Conservation (phyloP, 768 basidiomycete genomes). For the Brasilioporus rufonigricans region DNA sequence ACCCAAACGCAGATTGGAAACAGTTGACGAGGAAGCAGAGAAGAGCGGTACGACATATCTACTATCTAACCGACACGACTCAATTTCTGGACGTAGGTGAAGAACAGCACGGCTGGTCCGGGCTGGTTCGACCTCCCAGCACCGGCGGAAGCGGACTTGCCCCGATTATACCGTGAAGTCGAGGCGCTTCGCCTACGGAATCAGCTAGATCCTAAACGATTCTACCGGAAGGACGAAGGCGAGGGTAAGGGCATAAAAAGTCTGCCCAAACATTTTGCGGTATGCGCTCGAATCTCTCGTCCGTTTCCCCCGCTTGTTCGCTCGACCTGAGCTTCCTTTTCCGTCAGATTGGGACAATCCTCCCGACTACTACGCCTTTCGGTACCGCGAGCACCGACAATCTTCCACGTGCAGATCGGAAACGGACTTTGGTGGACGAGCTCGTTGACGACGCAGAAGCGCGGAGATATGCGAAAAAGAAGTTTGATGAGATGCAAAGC, state of each 20-base stretch:
- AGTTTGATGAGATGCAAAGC: slow-evolving; percentile 76
- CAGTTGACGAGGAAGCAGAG: slow-evolving; percentile 68
- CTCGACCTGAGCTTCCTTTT: slow-evolving; percentile 7
- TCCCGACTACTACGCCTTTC: slow-evolving; percentile 70
- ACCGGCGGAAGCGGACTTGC: slow-evolving; percentile 75
- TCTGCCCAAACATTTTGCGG: slow-evolving; percentile 88
- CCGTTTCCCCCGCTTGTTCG: too few species aligned
- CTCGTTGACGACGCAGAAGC: slow-evolving; percentile 86
- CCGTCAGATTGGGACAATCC: slow-evolving; percentile 72
- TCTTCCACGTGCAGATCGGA: slow-evolving; percentile 64
- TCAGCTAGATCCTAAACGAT: slow-evolving; percentile 89
- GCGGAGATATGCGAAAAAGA: slow-evolving; percentile 85
- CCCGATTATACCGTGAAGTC: slow-evolving; percentile 78
- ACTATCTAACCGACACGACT: not conserved
- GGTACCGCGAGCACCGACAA: slow-evolving; percentile 68
- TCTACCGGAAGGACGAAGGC: slow-evolving; percentile 84
- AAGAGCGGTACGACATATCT: slow-evolving; percentile 54
- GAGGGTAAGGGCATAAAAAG: slow-evolving; percentile 84
- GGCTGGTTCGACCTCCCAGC: slow-evolving; percentile 90
- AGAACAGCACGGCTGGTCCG: slow-evolving; percentile 69
- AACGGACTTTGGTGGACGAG: slow-evolving; percentile 85
- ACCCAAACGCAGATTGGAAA: slow-evolving; percentile 62
- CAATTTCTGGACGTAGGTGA: slow-evolving; percentile 43
- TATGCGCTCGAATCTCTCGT: slow-evolving; percentile 36
- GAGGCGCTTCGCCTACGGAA: slow-evolving; percentile 84